Evolutionary conservation across 2,329 filamentous ascomycete genomes (phyloP).

Genomic region (Daldinia eschscholtzii): DNA sequence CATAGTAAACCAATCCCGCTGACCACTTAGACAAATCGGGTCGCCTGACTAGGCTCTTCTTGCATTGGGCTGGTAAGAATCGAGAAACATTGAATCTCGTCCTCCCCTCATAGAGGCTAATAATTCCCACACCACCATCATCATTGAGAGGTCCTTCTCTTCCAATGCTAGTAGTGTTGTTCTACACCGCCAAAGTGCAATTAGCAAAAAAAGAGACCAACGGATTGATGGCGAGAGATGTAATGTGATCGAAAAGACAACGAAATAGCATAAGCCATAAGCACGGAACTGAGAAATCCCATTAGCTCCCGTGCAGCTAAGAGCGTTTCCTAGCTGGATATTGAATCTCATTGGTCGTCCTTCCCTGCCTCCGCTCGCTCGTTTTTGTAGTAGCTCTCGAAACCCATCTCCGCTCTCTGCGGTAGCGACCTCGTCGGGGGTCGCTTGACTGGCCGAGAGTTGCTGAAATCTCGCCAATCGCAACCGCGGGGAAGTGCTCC

Average conservation of each 20-base stretch:
- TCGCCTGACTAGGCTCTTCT: conserved; percentile 51
- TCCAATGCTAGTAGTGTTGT: conserved; percentile 24
- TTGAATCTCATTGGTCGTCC: conserved; percentile 46
- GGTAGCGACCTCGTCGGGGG: conserved; percentile 42
- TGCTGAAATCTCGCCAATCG: conserved; percentile 52
- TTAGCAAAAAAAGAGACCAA: conserved; percentile 26
- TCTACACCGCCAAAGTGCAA: conserved; percentile 40
- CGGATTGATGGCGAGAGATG: conserved; percentile 22
- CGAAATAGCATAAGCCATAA: conserved; percentile 41
- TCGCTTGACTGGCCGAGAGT: conserved; percentile 50
- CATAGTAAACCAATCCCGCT: conserved; percentile 51
- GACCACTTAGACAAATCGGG: conserved; percentile 51
- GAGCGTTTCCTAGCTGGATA: conserved; percentile 26
- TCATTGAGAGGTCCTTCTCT: conserved; percentile 16
- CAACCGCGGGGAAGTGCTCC: conserved; percentile 41
- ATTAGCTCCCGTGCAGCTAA: conserved; percentile 49
- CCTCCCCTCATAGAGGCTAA: conserved; percentile 37
- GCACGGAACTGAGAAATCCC: conserved; percentile 43
- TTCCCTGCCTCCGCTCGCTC: conserved; percentile 45
- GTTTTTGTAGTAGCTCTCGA: conserved; percentile 41
- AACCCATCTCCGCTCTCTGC: conserved; percentile 46
- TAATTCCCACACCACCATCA: conserved; percentile 43
- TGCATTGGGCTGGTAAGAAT: conserved; percentile 45
- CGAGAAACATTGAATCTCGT: conserved; percentile 46
- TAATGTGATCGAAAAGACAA: conserved; percentile 41